Base-by-base conservation (phyloP, 179 eudicot species). In the Spinacia oleracea region DNA sequence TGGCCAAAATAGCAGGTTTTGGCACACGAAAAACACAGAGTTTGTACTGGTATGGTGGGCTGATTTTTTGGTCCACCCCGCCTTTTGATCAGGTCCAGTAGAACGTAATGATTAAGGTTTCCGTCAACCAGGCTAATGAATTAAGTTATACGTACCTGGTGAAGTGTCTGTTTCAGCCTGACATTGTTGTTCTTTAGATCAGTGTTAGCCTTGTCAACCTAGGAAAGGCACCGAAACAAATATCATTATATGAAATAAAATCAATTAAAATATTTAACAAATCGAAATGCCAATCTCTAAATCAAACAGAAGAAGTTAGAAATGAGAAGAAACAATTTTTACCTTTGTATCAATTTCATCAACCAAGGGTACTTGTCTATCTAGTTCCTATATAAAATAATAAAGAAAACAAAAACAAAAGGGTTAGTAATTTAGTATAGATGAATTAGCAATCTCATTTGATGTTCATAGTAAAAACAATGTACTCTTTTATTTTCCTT, bases 311-410 rank as follows among this genome's bases (percentile, higher is more conserved):
- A 67, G 11, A 20, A 11, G 21, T 1, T 7, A 35, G 2, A 20
- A 40, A n/a, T 43, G 20, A 40, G 43, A 4, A 34, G 14, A 32
- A 40, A 48, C 59, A 35, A 72, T 72, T 80, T 80, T 50, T 74
- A 93, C 98, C 96, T 92, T 93, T 31, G 89, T 84, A 58, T 94
- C 96, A 73, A 94, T 94, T 85, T 94, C 98, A 84, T 94, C 98
- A 83, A 92, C 84, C 72, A 94, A 66, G 23, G 98, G 98, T 63
- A 91, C 98, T 87, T 94, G 98, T 77, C 89, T 92, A 73, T 91
- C 98, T 77, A 92, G 31, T 76, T 94, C 98, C 98, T 93, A 88
- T 67, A 79, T 9, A 48, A 6, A 53, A 38, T 43, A 0, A 8
- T 31, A 25, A 21, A 45, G 11, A 6, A 48, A 29, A 74, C 2